Base-by-base conservation (phyloP, 805 yeast genomes). In the Monosporozyma aerobia region DNA sequence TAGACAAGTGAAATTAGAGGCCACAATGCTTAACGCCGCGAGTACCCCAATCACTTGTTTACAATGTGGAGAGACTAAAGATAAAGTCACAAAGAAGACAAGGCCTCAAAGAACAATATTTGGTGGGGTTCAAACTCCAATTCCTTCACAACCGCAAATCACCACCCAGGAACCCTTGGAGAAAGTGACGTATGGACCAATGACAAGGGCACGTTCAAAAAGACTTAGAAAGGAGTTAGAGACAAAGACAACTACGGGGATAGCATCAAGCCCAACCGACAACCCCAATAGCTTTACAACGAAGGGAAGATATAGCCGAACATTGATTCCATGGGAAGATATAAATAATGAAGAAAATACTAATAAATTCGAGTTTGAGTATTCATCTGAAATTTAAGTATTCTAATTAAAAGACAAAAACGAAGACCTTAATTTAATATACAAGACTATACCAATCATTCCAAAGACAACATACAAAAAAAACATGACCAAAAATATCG, bases 261-360 rank as follows among this genome's bases (percentile, higher is more conserved):
- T 23, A 43, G 13, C 16, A n/a, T 19, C 8, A 43, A 43, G 45
- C 5, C 30, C 45, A 16, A 41, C n/a, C 43, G 29, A 11, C 48
- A 8, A 35, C 4, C 6, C 29, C 39, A 25, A 19, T 33, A n/a
- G 22, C 14, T 10, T 19, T 32, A 46, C 30, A 51, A 45, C 19
- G 30, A 27, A 11, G 40, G 56, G 29, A 14, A 47, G 49, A 29
- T 14, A 27, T 25, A 47, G 35, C 6, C 55, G 68, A 49, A 63
- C 65, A 4, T 58, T 65, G 33, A 63, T 65, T 10, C 67, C 69
- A 5, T 65, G 68, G 67, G 68, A 62, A 19, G 69, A 65, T 32
- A 49, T 48, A 25, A 23, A 32, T 29, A 29, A n/a, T 16, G 50
- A 40, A 39, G 35, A 32, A 29, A 45, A 8, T 32, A 45, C 8